phyloP scores from a whole-genome alignment of 2,329 filamentous ascomycete species.

The Didymella glomerata region DNA sequence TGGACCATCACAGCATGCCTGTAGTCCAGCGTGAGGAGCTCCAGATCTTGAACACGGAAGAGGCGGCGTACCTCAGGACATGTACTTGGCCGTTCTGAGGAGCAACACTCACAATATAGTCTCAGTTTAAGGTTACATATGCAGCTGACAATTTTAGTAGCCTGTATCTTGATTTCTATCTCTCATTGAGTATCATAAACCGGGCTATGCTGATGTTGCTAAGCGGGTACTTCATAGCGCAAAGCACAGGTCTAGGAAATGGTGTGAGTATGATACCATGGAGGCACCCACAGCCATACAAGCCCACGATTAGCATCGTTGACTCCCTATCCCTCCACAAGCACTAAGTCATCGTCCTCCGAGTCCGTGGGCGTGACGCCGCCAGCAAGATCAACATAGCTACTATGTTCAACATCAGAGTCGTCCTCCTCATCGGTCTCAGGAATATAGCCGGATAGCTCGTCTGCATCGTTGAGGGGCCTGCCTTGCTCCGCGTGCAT shows the following conservation, averaged over 20 bases:
- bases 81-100: neutral
- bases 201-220: neutral
- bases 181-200: neutral
- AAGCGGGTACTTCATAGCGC: neutral
- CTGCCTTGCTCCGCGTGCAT: slow-evolving; percentile 7
- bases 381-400: slow-evolving; percentile 16
- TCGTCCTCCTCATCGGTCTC: slow-evolving; percentile 17
- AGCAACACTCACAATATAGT: neutral
- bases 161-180: neutral
- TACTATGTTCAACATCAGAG: slow-evolving; percentile 3
- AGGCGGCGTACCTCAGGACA: neutral
- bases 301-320: neutral
- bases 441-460: neutral
- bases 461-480: neutral
- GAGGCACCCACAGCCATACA: neutral
- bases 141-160: neutral
- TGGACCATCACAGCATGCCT: neutral
- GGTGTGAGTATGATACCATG: neutral
- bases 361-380: slow-evolving; percentile 13
- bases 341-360: slow-evolving; percentile 3
- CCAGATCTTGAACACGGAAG: neutral
- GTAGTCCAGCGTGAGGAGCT: neutral
- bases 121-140: neutral
- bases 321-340: neutral
- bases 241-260: neutral